Conservation (phyloP, 2,329 filamentous ascomycete genomes). For the Chrysoporthe puriensis region DNA sequence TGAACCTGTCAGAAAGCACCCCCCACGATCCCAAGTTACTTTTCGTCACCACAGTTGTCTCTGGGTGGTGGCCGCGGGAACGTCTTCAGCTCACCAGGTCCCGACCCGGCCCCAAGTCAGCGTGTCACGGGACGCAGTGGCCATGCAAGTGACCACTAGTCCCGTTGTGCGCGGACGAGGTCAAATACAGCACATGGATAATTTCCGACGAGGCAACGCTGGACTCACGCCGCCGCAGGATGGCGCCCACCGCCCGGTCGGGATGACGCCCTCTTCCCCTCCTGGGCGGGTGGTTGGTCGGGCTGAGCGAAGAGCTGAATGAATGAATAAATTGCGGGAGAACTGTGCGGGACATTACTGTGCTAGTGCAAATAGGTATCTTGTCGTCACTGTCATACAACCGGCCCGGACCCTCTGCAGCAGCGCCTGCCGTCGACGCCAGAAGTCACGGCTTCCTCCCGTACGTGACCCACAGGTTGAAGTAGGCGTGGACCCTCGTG, state of each 20-base stretch:
- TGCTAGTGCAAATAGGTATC: slow-evolving; percentile 15
- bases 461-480: slow-evolving; percentile 36
- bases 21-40: background rate
- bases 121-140: background rate
- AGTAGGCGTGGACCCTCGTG: slow-evolving; percentile 36
- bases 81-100: background rate
- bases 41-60: background rate
- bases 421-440: background rate
- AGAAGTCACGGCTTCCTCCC: slow-evolving; percentile 33
- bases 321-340: background rate
- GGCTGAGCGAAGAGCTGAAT: background rate
- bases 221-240: background rate
- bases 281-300: background rate
- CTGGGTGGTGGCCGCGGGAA: background rate
- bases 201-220: background rate
- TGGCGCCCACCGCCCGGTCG: background rate
- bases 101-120: background rate
- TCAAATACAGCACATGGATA: background rate
- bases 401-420: background rate
- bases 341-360: background rate
- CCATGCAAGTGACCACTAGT: background rate
- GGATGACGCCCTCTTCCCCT: background rate
- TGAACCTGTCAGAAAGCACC: background rate
- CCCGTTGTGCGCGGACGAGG: background rate
- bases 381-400: background rate